Base-by-base conservation (phyloP, 2,329 filamentous ascomycete genomes). In the Hypoxylon sp. region DNA sequence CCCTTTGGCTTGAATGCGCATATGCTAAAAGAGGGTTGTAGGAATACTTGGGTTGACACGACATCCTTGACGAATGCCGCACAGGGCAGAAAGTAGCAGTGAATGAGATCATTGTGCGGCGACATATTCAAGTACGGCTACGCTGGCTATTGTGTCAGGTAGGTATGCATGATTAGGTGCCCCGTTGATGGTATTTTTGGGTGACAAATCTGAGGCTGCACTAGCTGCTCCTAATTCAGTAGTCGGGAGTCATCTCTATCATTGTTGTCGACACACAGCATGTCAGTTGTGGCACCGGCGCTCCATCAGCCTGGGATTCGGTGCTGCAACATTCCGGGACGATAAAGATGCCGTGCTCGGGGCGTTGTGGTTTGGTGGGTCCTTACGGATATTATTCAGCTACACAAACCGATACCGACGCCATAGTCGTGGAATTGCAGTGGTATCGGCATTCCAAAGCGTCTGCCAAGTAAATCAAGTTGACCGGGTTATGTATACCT, bases 251-350 rank as follows among this genome's bases (percentile, higher is more conserved):
- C 53, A 54, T 58, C 50, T 41, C 51, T 50, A 63, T 66, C 39
- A 23, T 43, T 55, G 51, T 53, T 51, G 47, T 58, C 37, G 61
- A 65, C 39, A 57, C 64, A 70, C 67, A 43, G 16, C 67, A 70
- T 63, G 30, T 39, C 50, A 57, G 60, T 63, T 47, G 69, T 70
- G 57, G 43, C 32, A 71, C 69, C 41, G 50, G 64, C 56, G 51
- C 60, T 41, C 66, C 69, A 63, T 62, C 61, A 19, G 46, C 60
- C 52, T 70, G 69, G 69, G 48, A 71, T 63, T 68, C 59, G 64
- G 64, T 64, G 63, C 68, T 69, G 66, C 63, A 65, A 59, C 46
- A 53, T 65, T 48, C 66, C 69, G 69, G 61, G 43, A 65, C 48
- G 62, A 67, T 65, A 53, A 55, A 62, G 59, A 60, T 58, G 67